Evolutionary conservation across 768 basidiomycete genomes (phyloP), one percentile per base, ranked within the genome.

Genomic region (Xerocomellus intermedius): DNA sequence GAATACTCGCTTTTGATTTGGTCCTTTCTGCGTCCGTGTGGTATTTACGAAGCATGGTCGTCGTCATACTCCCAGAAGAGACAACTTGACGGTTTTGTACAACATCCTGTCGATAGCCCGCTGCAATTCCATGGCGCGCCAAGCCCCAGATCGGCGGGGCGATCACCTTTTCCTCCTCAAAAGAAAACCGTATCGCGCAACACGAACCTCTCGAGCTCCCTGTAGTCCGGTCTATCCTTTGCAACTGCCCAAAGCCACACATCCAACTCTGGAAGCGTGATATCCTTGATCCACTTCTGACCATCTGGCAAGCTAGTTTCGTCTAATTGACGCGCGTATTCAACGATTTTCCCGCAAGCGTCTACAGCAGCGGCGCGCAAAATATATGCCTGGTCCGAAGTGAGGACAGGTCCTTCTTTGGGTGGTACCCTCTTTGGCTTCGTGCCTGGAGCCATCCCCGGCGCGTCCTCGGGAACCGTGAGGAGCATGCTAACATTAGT

Each of bases 241-340:
- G 88, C 89, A 5, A 89, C 80, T 32, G 83, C 77, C 88, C 91
- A 90, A n/a, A 93, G 68, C 89, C 89, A 94, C 63, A 79, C 80
- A 64, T 92, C 86, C 55, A 92, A 57, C 42, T 82, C 77, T 5
- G 85, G 83, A 26, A 83, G 71, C 0, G 75, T 82, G 35, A 94
- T 75, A 4, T 75, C 71, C 51, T 73, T 79, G 59, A 89, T 62
- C 85, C 85, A 86, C 22, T 66, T 63, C 19, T 74, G 59, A 35
- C 66, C 73, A 32, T 62, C 63, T 5, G 60, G 60, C 36, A 64
- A 39, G 36, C 50, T 36, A n/a, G 58, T 50, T 38, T 56, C 69
- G 24, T 59, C 61, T 54, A 59, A 57, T 24, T 69, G 72, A 52
- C 69, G 79, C 17, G 85, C 87, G 28, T 69, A 70, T 49, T 82